These are phyloP conservation scores for Candida argentea DNA, from an alignment of 805 yeast genomes.

Conservation along the genomic window DNA sequence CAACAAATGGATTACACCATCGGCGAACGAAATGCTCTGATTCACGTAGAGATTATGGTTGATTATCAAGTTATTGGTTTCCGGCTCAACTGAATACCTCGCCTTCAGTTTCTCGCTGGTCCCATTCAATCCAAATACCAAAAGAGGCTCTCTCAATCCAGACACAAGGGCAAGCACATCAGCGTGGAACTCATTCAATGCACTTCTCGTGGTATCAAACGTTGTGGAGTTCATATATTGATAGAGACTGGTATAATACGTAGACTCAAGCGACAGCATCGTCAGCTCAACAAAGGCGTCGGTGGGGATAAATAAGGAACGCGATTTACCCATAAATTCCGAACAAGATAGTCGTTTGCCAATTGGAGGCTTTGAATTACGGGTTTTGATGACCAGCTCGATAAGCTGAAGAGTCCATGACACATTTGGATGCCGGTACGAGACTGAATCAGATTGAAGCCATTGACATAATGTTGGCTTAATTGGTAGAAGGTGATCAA, in stretches of 20 bases:
- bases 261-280: constrained; percentile 15
- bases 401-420: constrained; percentile 19
- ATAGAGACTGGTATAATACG: constrained; percentile 14
- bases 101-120: no score
- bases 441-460: constrained; percentile 15
- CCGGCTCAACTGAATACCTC: neutral
- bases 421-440: constrained; percentile 9
- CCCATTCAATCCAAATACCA: constrained; percentile 21
- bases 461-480: constrained; percentile 27
- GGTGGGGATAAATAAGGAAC: constrained; percentile 26
- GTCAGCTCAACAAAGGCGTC: constrained; percentile 17
- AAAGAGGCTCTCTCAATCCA: constrained; percentile 15
- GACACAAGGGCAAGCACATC: constrained; percentile 20
- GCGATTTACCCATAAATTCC: constrained; percentile 13
- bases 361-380: constrained; percentile 3
- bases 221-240: constrained; percentile 4
- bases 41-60: constrained; percentile 11
- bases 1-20: constrained; percentile 28
- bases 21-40: constrained; percentile 12
- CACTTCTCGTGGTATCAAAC: constrained; percentile 18
- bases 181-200: constrained; percentile 18
- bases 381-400: constrained; percentile 13
- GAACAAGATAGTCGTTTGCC: constrained; percentile 13
- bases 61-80: constrained; percentile 7
- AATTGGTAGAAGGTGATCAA: constrained; percentile 34